A percentile compares a stretch with the other conserved stretches of the same genome.
These are phyloP conservation scores for Triticum dicoccoides DNA, from an alignment of 176 grass and related monocot genomes.

Conservation along the genomic window DNA sequence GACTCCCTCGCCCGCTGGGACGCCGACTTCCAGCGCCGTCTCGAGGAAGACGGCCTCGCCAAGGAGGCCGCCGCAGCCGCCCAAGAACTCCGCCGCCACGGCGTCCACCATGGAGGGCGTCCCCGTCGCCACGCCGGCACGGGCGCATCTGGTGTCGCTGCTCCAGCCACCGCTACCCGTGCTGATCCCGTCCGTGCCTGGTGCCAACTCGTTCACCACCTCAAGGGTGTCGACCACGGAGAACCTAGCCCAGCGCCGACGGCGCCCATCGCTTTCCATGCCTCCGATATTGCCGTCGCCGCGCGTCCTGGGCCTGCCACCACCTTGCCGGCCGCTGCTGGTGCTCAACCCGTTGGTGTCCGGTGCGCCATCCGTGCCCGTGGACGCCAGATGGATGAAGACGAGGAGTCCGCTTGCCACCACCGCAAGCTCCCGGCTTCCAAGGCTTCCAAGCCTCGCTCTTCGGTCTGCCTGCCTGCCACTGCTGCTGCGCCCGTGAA, in stretches of 20 bases:
- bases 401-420: not conserved
- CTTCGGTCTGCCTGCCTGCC: no score
- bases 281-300: not conserved
- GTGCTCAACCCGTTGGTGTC: not conserved
- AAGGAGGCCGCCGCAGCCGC: not conserved
- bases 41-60: not conserved
- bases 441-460: not conserved
- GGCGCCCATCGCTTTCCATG: not conserved
- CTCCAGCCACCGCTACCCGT: not conserved
- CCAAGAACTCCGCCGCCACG: not conserved
- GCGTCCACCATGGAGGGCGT: not conserved
- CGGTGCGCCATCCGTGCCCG: not conserved
- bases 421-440: not conserved
- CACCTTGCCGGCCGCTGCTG: not conserved
- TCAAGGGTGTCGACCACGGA: not conserved
- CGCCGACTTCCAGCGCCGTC: not conserved
- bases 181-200: not conserved
- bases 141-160: not conserved
- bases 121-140: not conserved
- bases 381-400: not conserved
- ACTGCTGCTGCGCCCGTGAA: not conserved
- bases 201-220: not conserved
- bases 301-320: not conserved
- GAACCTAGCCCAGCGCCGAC: not conserved
- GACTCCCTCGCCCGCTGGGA: not conserved